A percentile compares a stretch with the other conserved stretches of the same genome.
These are phyloP conservation scores for Margaritispora aquatica DNA, from an alignment of 495 filamentous ascomycete species.

Conservation along the genomic window DNA sequence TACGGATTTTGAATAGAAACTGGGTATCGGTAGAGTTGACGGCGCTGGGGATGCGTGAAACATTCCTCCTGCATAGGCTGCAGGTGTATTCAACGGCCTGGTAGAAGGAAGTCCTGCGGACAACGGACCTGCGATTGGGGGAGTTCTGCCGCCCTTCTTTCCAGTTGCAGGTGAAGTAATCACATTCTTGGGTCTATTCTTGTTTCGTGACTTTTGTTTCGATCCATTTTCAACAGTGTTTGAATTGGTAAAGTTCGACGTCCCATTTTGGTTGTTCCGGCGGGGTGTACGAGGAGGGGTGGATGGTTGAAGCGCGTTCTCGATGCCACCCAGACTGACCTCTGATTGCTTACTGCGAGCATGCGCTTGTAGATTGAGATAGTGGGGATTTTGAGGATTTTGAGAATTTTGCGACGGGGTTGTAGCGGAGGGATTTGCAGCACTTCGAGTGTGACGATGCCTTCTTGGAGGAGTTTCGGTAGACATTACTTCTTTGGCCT, in stretches of 20 bases:
- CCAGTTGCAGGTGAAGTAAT: slow-evolving; percentile 29
- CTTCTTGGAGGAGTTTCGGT: slow-evolving; percentile 10
- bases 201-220: slow-evolving; percentile 32
- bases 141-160: slow-evolving; percentile 33
- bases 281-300: slow-evolving; percentile 25
- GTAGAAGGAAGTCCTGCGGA: slow-evolving; percentile 20
- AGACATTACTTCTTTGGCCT: slow-evolving; percentile 23
- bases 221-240: slow-evolving; percentile 12
- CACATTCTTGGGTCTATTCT: slow-evolving; percentile 29
- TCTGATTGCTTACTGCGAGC: slow-evolving; percentile 12
- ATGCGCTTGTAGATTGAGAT: slow-evolving; percentile 19
- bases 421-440: slow-evolving; percentile 10
- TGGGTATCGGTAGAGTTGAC: slow-evolving; percentile 87
- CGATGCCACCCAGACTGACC: neutral
- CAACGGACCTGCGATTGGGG: slow-evolving; percentile 31
- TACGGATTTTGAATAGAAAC: slow-evolving; percentile 79
- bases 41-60: slow-evolving; percentile 95
- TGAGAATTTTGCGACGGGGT: slow-evolving; percentile 19
- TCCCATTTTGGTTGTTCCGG: slow-evolving; percentile 11
- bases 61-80: slow-evolving; percentile 84
- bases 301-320: slow-evolving; percentile 1
- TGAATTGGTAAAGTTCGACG: slow-evolving; percentile 13
- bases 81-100: slow-evolving; percentile 34
- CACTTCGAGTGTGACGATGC: slow-evolving; percentile 23
- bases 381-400: slow-evolving; percentile 19